Evolutionary conservation across 768 basidiomycete genomes (phyloP).

Genomic region (Boletus subcaerulescens): DNA sequence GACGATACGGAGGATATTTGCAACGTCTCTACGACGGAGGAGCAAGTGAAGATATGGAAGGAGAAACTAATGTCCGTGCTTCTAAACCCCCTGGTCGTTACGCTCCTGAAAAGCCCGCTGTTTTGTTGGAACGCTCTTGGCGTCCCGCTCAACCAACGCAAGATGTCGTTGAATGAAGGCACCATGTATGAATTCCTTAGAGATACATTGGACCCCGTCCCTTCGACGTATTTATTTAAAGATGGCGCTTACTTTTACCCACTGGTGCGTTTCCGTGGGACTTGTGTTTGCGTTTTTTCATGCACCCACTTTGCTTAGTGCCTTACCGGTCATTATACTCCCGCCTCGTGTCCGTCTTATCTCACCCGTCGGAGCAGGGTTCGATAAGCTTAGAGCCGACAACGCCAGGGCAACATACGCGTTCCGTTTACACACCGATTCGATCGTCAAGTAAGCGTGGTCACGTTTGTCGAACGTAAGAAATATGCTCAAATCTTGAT

Average conservation of each 20-base stretch:
- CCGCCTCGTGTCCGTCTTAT: constrained; percentile 59
- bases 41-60: constrained; percentile 64
- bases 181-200: constrained; percentile 47
- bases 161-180: constrained; percentile 55
- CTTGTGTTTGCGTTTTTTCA: not conserved
- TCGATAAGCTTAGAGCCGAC: constrained; percentile 50
- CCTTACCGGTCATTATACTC: constrained; percentile 55
- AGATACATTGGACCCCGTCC: constrained; percentile 51
- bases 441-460: constrained; percentile 55
- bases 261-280: constrained; percentile 33
- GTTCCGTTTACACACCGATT: constrained; percentile 71
- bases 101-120: constrained; percentile 41
- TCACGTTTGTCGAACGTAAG: not conserved
- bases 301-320: constrained; percentile 16
- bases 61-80: constrained; percentile 59
- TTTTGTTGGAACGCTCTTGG: constrained; percentile 79
- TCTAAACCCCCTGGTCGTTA: constrained; percentile 54
- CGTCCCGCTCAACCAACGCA: constrained; percentile 67
- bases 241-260: constrained; percentile 69
- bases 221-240: constrained; percentile 48
- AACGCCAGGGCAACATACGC: constrained; percentile 44
- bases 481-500: not conserved
- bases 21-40: constrained; percentile 47
- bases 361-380: constrained; percentile 61
- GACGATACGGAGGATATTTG: constrained; percentile 56